A percentile compares a stretch with the other conserved stretches of the same genome.
phyloP scores from a whole-genome alignment of 345 rosid genomes.

The Anacardium occidentale region DNA sequence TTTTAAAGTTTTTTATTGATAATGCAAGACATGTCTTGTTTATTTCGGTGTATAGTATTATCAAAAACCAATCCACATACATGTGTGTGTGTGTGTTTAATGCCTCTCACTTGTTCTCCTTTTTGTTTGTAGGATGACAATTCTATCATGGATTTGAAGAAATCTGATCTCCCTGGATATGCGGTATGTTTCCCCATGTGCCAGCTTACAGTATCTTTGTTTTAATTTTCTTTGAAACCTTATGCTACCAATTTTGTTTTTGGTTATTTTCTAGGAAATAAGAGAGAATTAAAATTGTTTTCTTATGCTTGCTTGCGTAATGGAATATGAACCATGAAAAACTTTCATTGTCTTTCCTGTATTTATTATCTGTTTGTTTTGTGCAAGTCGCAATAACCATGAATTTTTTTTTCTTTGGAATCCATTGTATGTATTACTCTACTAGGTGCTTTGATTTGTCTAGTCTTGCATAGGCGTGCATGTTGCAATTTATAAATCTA shows the following conservation, averaged over 20 bases:
- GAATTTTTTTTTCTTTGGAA: not conserved
- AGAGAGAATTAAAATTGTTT: not conserved
- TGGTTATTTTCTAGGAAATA: not conserved
- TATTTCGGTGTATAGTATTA: not conserved
- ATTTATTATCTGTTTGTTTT: not conserved
- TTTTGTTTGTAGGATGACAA: slow-evolving; percentile 31
- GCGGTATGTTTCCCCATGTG: slow-evolving; percentile 41
- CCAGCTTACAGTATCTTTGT: slow-evolving; percentile 10
- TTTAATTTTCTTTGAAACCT: not conserved
- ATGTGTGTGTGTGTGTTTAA: not conserved
- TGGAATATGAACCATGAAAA: too few species aligned
- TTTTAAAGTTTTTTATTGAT: not conserved
- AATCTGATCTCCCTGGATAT: slow-evolving; percentile 50
- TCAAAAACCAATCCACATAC: too few species aligned
- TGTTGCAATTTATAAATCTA: not conserved
- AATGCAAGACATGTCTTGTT: not conserved
- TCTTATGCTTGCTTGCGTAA: not conserved
- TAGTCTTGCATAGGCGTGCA: not conserved
- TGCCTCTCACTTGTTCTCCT: not conserved
- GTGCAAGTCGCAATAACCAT: too few species aligned
- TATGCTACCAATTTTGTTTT: not conserved
- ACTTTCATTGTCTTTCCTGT: not conserved
- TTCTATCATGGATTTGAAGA: slow-evolving; percentile 36
- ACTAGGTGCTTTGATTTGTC: not conserved
- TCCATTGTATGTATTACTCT: not conserved